Conservation (phyloP, 192 early-diverging fungal species). For the Geranomyces michiganensis region DNA sequence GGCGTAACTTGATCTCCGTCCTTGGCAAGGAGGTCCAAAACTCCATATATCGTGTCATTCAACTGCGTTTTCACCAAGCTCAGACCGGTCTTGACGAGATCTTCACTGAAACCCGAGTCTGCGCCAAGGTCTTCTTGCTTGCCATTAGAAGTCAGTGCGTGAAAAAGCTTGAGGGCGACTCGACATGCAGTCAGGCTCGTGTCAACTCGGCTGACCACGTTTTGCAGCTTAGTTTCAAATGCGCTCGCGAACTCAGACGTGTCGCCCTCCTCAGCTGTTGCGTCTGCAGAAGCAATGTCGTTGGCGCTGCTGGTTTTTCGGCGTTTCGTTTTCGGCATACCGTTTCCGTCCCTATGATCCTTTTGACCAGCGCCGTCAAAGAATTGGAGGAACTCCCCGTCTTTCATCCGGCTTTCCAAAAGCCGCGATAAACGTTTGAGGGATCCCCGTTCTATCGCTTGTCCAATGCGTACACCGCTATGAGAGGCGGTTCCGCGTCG, state of each 20-base stretch:
- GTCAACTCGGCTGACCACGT: background rate
- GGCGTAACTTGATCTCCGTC: conserved; percentile 24
- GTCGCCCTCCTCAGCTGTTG: background rate
- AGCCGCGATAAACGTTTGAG: conserved; percentile 23
- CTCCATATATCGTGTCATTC: conserved; percentile 5
- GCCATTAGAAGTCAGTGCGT: background rate
- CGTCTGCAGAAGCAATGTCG: background rate
- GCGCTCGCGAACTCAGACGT: background rate
- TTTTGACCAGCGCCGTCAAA: background rate
- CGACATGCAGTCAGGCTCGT: background rate
- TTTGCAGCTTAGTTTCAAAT: background rate
- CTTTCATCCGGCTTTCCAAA: conserved; percentile 23
- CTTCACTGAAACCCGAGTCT: conserved; percentile 8
- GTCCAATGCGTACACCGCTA: background rate
- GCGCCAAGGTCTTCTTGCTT: background rate
- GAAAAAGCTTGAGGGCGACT: background rate
- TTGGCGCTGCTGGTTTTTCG: conserved; percentile 7
- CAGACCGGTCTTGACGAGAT: conserved; percentile 9
- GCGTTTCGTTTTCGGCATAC: conserved; percentile 17
- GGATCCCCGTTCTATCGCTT: conserved; percentile 2
- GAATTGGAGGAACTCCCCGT: conserved; percentile 14
- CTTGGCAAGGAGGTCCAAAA: background rate
- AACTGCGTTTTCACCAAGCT: conserved; percentile 17
- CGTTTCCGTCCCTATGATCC: background rate
- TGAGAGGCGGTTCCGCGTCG: background rate